Conservation (phyloP, 1,284 basidiomycete genomes). For the Wallemia hederae region DNA sequence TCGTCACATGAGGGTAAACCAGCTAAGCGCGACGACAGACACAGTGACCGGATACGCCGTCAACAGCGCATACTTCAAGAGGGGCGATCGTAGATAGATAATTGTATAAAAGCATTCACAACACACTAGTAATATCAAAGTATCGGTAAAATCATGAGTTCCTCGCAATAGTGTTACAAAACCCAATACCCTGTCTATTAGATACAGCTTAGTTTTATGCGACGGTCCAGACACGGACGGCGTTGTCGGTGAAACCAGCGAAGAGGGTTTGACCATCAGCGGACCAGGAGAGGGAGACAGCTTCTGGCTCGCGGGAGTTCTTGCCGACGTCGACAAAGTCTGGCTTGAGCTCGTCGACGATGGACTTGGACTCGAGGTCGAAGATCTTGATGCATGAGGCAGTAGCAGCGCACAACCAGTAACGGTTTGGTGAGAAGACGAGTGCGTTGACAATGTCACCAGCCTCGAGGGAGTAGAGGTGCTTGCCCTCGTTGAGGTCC, state of each 20-base stretch:
- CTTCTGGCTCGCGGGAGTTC: conserved; percentile 66
- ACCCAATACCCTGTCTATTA: not conserved
- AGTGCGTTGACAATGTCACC: conserved; percentile 97
- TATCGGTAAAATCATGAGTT: not conserved
- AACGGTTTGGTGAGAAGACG: conserved; percentile 97
- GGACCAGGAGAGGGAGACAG: conserved; percentile 94
- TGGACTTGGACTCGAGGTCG: conserved; percentile 93
- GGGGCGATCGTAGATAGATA: conserved; percentile 5
- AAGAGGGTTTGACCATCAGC: conserved; percentile 92
- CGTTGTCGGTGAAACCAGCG: conserved; percentile 75
- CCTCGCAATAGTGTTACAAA: conserved; percentile 1
- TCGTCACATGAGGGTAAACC: conserved; percentile 2
- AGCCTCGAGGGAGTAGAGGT: conserved; percentile 98
- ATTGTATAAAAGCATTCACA: not conserved
- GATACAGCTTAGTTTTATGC: conserved; percentile 12
- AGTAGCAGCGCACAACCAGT: conserved; percentile 99
- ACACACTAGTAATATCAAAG: not conserved
- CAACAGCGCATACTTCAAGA: conserved; percentile 39
- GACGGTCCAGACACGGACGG: conserved; percentile 75
- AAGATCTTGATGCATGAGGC: conserved; percentile 97
- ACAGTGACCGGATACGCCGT: conserved; percentile 47
- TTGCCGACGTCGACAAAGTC: conserved; percentile 53
- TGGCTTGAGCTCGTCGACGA: conserved; percentile 94
- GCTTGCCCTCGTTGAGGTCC: conserved; percentile 99
- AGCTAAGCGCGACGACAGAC: conserved; percentile 12